A percentile compares a stretch with the other conserved stretches of the same genome.
Evolutionary conservation across 192 early-diverging fungal species (phyloP).

Genomic region (Mortierella hygrophila): DNA sequence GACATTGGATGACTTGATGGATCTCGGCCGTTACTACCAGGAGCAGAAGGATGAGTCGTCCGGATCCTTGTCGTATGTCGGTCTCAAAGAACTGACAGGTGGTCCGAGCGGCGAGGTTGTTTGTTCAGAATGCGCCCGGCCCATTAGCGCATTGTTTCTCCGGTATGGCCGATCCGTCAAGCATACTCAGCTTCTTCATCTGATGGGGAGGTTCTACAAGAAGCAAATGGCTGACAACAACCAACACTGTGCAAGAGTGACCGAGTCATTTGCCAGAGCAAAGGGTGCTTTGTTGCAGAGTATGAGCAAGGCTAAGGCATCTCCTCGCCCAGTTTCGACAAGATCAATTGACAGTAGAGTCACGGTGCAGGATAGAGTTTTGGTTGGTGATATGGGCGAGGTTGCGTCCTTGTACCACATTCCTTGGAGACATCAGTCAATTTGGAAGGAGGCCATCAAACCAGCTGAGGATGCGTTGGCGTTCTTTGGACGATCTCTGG

Average conservation of each 20-base stretch:
- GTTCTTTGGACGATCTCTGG: not conserved
- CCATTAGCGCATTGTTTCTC: not conserved
- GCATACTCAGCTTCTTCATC: not conserved
- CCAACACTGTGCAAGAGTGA: not conserved
- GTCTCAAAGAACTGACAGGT: not conserved
- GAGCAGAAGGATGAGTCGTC: not conserved
- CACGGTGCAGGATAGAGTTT: not conserved
- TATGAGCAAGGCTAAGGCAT: not conserved
- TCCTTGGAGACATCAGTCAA: not conserved
- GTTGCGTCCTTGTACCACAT: not conserved
- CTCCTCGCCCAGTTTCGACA: not conserved
- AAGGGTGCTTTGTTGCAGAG: not conserved
- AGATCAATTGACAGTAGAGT: not conserved
- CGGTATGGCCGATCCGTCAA: not conserved
- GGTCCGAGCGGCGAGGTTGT: not conserved
- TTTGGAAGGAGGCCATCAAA: not conserved
- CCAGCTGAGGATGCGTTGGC: not conserved
- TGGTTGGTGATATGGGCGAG: not conserved
- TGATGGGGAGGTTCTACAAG: not conserved
- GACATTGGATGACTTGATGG: constrained; percentile 58
- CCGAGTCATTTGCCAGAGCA: not conserved
- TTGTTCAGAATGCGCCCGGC: not conserved
- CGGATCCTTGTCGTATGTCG: not conserved
- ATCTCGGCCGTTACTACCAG: constrained; percentile 49
- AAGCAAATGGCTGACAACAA: not conserved